phyloP scores from a whole-genome alignment of 1,139 yeast genomes.

The Ashbya aceris region DNA sequence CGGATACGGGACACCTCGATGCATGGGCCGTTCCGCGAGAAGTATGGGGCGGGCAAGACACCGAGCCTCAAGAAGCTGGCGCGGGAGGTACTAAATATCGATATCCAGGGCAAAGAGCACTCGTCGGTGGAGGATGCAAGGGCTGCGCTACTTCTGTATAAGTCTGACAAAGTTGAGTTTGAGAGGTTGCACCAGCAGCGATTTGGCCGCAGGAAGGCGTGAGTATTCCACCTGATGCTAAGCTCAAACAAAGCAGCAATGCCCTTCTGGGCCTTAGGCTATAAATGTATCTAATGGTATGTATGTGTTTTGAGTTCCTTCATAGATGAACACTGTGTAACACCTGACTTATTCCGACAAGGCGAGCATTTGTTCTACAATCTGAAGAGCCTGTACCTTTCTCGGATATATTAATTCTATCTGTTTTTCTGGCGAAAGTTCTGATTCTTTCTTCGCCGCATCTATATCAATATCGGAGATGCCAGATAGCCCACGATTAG shows the following conservation, averaged over 20 bases:
- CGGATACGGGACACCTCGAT: constrained; percentile 67
- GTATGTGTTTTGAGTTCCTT: no score
- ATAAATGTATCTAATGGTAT: no score
- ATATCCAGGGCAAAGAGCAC: constrained; percentile 70
- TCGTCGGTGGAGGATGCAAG: constrained; percentile 87
- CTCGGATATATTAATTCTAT: constrained; percentile 16
- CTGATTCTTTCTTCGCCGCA: constrained; percentile 9
- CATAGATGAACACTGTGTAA: no score
- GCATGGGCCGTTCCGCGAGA: constrained; percentile 46
- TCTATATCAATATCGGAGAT: constrained; percentile 25
- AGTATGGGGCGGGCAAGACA: constrained; percentile 50
- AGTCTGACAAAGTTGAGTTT: constrained; percentile 52
- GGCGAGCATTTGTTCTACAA: constrained; percentile 17
- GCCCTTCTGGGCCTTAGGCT: no score
- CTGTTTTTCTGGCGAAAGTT: constrained; percentile 13
- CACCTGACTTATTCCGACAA: no score
- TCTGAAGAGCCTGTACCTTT: constrained; percentile 18
- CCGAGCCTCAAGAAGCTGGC: constrained; percentile 67
- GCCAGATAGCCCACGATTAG: constrained; percentile 28
- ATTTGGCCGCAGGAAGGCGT: no score
- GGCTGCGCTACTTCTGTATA: constrained; percentile 73
- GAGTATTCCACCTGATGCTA: no score
- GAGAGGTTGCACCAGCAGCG: constrained; percentile 29
- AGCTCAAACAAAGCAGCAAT: no score
- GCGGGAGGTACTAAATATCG: constrained; percentile 44